These are phyloP conservation scores for Rheum nobile DNA, from an alignment of 148 eudicot genomes.

Conservation along the genomic window DNA sequence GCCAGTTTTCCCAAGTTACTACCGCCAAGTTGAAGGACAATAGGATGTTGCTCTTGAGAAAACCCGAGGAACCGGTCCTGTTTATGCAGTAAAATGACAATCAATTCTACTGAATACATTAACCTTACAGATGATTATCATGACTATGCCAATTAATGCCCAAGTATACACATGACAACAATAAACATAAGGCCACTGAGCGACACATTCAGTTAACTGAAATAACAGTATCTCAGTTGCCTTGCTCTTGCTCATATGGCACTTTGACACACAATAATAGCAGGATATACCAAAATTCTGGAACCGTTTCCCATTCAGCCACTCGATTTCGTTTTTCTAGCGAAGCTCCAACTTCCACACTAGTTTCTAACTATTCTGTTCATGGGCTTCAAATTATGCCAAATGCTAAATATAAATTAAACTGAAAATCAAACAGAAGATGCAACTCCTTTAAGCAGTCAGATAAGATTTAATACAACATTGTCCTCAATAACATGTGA, in stretches of 20 bases:
- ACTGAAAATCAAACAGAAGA: not conserved
- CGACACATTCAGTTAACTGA: not conserved
- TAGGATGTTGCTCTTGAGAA: slow-evolving; percentile 84
- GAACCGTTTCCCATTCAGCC: not conserved
- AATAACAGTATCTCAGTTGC: not conserved
- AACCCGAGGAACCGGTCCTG: slow-evolving; percentile 87
- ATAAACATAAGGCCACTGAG: not conserved
- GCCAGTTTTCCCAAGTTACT: slow-evolving; percentile 74
- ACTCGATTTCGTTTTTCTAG: not conserved
- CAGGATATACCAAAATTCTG: not conserved
- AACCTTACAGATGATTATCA: not conserved
- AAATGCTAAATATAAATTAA: not conserved
- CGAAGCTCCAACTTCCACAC: not conserved
- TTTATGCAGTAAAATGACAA: not conserved
- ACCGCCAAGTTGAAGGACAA: slow-evolving; percentile 95
- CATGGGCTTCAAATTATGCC: not conserved
- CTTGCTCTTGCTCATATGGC: not conserved
- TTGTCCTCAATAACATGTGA: not conserved
- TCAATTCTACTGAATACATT: not conserved
- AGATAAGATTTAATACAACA: not conserved
- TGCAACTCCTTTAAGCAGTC: not conserved
- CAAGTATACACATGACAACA: not conserved
- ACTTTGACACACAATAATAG: not conserved
- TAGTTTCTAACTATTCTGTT: not conserved
- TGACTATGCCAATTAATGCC: not conserved